Conservation (phyloP, 2,329 filamentous ascomycete species). For the Ceratocystis lukuohia region DNA sequence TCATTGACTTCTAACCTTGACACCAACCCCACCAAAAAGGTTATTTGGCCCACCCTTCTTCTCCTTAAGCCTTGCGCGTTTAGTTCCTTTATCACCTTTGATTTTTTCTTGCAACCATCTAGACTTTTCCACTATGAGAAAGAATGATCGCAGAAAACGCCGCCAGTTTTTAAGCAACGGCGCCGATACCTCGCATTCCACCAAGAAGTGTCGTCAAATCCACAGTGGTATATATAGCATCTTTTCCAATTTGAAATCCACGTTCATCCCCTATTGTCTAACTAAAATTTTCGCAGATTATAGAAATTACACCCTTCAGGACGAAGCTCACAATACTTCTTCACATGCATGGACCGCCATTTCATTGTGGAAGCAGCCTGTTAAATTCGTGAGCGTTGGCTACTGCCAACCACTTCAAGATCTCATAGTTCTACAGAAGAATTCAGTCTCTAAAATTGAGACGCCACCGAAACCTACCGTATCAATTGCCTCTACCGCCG, state of each 20-base stretch:
- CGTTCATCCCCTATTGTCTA: neutral
- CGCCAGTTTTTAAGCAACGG: neutral
- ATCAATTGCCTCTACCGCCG: neutral
- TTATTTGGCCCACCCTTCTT: neutral
- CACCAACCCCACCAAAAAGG: neutral
- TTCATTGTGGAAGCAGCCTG: constrained; percentile 34
- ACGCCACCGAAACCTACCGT: neutral
- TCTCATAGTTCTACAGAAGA: constrained; percentile 9
- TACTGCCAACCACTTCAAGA: constrained; percentile 37
- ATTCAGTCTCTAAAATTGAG: constrained; percentile 3
- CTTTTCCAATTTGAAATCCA: neutral
- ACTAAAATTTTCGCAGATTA: neutral
- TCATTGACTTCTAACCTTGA: neutral
- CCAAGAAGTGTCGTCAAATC: neutral
- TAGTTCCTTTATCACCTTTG: neutral
- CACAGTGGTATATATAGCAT: neutral
- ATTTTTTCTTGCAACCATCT: neutral
- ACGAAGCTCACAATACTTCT: neutral
- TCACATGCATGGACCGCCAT: constrained; percentile 30
- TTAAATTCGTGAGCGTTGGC: constrained; percentile 42
- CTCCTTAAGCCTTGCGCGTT: neutral
- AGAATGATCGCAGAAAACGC: neutral
- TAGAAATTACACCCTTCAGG: neutral
- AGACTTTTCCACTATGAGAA: neutral
- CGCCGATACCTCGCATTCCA: neutral